Evolutionary conservation across 148 eudicot species (phyloP).

Genomic region (Chenopodium berlandieri): DNA sequence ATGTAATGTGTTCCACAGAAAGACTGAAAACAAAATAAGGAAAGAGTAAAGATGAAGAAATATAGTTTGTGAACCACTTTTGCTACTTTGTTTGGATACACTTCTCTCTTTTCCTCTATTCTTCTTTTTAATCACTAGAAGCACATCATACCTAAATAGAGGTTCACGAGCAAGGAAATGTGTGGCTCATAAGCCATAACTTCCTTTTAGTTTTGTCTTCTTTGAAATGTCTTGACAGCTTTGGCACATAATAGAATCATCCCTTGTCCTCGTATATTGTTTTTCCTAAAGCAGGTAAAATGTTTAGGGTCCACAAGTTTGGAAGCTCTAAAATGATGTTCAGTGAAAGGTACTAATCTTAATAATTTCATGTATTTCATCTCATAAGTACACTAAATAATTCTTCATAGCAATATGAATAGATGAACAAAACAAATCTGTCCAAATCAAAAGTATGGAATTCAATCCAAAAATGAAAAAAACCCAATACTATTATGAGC

Average conservation of each 20-base stretch:
- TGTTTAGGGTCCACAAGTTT: constrained; percentile 17
- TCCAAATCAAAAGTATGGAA: not conserved
- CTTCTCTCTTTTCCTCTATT: not conserved
- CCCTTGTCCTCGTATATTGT: not conserved
- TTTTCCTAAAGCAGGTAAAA: not conserved
- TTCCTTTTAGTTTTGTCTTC: not conserved
- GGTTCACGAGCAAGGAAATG: constrained; percentile 17
- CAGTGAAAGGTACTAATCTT: constrained; percentile 13
- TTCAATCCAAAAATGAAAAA: too few species aligned
- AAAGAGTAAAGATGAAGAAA: not conserved
- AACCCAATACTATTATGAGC: too few species aligned
- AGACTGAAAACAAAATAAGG: not conserved
- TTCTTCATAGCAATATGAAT: not conserved
- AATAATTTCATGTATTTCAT: not conserved
- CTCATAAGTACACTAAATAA: not conserved
- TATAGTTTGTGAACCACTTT: not conserved
- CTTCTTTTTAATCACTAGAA: constrained; percentile 9
- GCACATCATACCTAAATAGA: not conserved
- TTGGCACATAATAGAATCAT: not conserved
- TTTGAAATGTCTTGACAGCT: not conserved
- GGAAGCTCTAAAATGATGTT: not conserved
- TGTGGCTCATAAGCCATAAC: constrained; percentile 10
- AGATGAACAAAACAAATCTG: not conserved
- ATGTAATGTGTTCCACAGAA: not conserved
- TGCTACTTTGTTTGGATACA: not conserved